phyloP scores from a whole-genome alignment of 2,329 filamentous ascomycete species.

The Cladophialophora psammophila region DNA sequence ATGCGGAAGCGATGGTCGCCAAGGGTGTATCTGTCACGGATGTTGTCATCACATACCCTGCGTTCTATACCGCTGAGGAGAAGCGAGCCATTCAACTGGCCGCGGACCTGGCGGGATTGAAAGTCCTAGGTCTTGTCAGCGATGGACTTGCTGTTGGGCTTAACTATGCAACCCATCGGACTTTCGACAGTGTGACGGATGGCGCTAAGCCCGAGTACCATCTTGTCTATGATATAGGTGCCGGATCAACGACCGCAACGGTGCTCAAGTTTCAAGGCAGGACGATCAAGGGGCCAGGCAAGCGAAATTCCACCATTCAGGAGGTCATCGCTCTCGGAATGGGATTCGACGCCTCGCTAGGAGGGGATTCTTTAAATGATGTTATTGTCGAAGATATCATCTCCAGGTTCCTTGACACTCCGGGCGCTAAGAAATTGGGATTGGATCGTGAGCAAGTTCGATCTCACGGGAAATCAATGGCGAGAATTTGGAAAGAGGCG shows the following conservation, averaged over 20 bases:
- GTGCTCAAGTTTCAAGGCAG: slow-evolving; percentile 88
- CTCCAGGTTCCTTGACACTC: slow-evolving; percentile 74
- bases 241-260: slow-evolving; percentile 90
- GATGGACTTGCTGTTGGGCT: slow-evolving; percentile 92
- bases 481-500: slow-evolving; percentile 92
- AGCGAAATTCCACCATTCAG: slow-evolving; percentile 95
- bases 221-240: slow-evolving; percentile 96
- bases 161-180: slow-evolving; percentile 91
- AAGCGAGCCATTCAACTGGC: slow-evolving; percentile 84
- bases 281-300: slow-evolving; percentile 87
- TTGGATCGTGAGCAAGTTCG: slow-evolving; percentile 70
- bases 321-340: slow-evolving; percentile 88
- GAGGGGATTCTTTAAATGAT: slow-evolving; percentile 87
- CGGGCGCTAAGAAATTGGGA: slow-evolving; percentile 57
- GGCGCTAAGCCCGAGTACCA: slow-evolving; percentile 89
- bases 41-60: slow-evolving; percentile 85
- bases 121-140: slow-evolving; percentile 82
- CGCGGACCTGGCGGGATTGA: slow-evolving; percentile 85
- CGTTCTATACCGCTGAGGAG: slow-evolving; percentile 90
- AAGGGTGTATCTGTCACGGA: slow-evolving; percentile 77
- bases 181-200: slow-evolving; percentile 83
- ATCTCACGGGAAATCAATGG: slow-evolving; percentile 80
- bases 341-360: slow-evolving; percentile 88
- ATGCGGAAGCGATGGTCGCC: slow-evolving; percentile 83
- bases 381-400: slow-evolving; percentile 91